Base-by-base conservation (phyloP, 768 basidiomycete species). In the Hypsizygus marmoreus region DNA sequence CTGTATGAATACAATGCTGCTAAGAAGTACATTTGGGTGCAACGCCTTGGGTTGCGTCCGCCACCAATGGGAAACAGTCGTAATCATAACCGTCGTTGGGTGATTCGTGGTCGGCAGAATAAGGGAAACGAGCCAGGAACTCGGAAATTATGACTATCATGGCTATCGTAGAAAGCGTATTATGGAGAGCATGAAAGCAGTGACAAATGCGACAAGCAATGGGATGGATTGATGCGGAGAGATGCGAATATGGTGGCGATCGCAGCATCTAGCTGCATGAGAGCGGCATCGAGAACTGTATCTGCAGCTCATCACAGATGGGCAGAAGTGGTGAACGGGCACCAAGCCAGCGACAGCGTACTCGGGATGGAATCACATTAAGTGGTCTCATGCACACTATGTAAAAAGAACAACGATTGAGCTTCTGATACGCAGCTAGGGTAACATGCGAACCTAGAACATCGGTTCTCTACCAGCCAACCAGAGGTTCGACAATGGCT, bases 41-140 rank as follows among this genome's bases (percentile, higher is more conserved):
- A n/a, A n/a, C n/a, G n/a, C n/a, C n/a, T n/a, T n/a, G n/a, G n/a
- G n/a, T n/a, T n/a, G n/a, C n/a, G n/a, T n/a, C n/a, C n/a, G n/a
- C n/a, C n/a, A n/a, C n/a, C n/a, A 35, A 30, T 24, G 28, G 29
- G 29, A 24, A 32, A 45, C 30, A 47, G 10, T 40, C 43, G 46
- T 45, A 24, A 44, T 49, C 52, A 41, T 53, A 40, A 43, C 43
- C 47, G 29, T 49, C 47, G 30, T 40, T 49, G 47, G 17, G 23
- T 13, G 19, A 14, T 40, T 38, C 36, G 36, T 19, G 36, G n/a
- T 28, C n/a, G n/a, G n/a, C n/a, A n/a, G n/a, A n/a, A n/a, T n/a
- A n/a, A n/a, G n/a, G n/a, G n/a, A n/a, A n/a, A n/a, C n/a, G n/a
- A n/a, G n/a, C n/a, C n/a, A n/a, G n/a, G n/a, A n/a, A n/a, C n/a